Evolutionary conservation across 352 stramenopile genomes (phyloP).

Genomic region (Globisporangium uncinulatum): DNA sequence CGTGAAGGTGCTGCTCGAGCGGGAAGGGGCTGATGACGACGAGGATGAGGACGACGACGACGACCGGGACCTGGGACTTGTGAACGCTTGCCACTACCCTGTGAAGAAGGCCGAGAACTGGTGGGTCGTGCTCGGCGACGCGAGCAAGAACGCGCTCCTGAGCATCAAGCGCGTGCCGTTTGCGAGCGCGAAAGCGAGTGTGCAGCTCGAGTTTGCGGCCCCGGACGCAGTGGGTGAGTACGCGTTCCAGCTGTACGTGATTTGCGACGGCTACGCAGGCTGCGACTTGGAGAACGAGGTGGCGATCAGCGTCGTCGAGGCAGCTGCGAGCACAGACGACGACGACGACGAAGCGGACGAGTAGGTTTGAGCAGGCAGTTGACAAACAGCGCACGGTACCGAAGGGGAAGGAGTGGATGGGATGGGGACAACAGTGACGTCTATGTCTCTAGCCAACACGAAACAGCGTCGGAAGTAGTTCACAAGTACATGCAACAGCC

Average conservation of each 20-base stretch:
- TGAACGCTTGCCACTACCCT: slow-evolving; percentile 73
- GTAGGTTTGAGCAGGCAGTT: background rate
- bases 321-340: slow-evolving; percentile 32
- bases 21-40: slow-evolving; percentile 94
- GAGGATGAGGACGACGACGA: slow-evolving; percentile 69
- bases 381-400: background rate
- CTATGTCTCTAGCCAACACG: too few relatives aligned
- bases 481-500: too few relatives aligned
- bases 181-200: slow-evolving; percentile 50
- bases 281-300: slow-evolving; percentile 98
- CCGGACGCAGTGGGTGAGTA: slow-evolving; percentile 93
- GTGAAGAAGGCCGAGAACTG: slow-evolving; percentile 96
- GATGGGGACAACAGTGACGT: too few relatives aligned
- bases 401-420: background rate
- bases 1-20: slow-evolving; percentile 86
- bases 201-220: slow-evolving; percentile 96
- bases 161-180: slow-evolving; percentile 97
- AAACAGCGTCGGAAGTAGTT: too few relatives aligned
- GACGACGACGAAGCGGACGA: slow-evolving; percentile 39
- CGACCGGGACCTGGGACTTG: slow-evolving; percentile 47
- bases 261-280: slow-evolving; percentile 98
- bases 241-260: slow-evolving; percentile 96
- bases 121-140: slow-evolving; percentile 98
- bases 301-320: slow-evolving; percentile 54
- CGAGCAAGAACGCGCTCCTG: slow-evolving; percentile 93